phyloP scores from a whole-genome alignment of 2,329 filamentous ascomycete species.

The Trichocomaceae sp. region DNA sequence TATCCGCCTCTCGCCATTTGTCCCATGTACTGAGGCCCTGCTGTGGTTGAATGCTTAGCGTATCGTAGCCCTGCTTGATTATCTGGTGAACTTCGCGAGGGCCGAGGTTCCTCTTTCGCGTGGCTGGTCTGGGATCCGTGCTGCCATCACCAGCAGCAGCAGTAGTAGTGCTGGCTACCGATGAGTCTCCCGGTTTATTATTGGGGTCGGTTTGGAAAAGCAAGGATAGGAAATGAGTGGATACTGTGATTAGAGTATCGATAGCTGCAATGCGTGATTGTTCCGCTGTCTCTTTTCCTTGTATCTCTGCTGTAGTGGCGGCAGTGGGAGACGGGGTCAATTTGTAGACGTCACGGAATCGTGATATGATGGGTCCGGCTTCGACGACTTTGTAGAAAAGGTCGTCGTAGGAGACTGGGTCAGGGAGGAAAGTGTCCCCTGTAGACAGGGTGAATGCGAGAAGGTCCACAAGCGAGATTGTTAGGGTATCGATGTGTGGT shows the following conservation, averaged over 20 bases:
- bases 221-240: conserved; percentile 76
- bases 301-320: conserved; percentile 20
- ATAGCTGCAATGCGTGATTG: conserved; percentile 58
- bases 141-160: conserved; percentile 21
- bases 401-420: conserved; percentile 83
- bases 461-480: conserved; percentile 72
- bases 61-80: conserved; percentile 95
- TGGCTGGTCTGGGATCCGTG: conserved; percentile 23
- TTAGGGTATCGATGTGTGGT: conserved; percentile 63
- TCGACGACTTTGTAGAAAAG: conserved; percentile 98
- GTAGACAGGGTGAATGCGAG: conserved; percentile 76
- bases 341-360: conserved; percentile 73
- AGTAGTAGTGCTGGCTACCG: conserved; percentile 28
- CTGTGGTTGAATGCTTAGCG: conserved; percentile 79
- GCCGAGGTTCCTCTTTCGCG: conserved; percentile 61
- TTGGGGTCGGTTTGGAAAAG: conserved; percentile 52
- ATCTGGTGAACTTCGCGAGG: conserved; percentile 79
- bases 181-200: background rate
- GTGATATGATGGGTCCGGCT: conserved; percentile 70
- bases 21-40: conserved; percentile 84
- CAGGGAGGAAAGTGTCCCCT: conserved; percentile 86
- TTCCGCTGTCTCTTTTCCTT: conserved; percentile 15
- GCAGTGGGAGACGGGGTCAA: conserved; percentile 22
- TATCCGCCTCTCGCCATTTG: conserved; percentile 77
- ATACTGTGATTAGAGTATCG: conserved; percentile 72